phyloP scores from a whole-genome alignment of 2,329 filamentous ascomycete species.

The Venturia pyrina region DNA sequence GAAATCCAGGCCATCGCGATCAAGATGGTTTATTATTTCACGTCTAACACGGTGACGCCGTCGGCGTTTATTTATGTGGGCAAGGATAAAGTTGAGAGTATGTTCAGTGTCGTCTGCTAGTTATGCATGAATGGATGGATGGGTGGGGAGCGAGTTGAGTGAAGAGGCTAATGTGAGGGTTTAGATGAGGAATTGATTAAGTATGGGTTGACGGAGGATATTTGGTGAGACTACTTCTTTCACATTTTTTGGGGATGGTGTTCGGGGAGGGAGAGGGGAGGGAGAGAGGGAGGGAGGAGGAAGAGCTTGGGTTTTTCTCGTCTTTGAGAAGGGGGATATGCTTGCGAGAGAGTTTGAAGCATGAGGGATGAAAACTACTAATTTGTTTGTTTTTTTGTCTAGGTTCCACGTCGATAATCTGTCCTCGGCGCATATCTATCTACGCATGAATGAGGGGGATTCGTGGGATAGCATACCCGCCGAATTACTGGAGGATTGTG shows the following conservation, averaged over 20 bases:
- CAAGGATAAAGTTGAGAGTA: conserved; percentile 99
- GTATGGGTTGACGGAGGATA: conserved; percentile 86
- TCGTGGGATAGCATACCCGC: conserved; percentile 74
- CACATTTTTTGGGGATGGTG: neutral
- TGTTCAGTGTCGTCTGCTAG: conserved; percentile 22
- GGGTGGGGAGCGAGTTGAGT: too few species aligned
- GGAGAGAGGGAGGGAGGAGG: too few species aligned
- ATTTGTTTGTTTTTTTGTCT: neutral
- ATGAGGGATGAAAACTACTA: neutral
- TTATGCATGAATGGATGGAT: too few species aligned
- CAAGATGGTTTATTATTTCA: conserved; percentile 99
- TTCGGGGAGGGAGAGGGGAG: too few species aligned
- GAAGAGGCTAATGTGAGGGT: conserved; percentile 8
- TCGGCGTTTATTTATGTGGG: conserved; percentile 88
- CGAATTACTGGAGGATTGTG: conserved; percentile 72
- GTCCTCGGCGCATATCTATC: conserved; percentile 91
- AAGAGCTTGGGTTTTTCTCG: neutral
- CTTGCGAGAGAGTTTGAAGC: neutral
- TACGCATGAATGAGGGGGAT: conserved; percentile 69
- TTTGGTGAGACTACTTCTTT: conserved; percentile 55
- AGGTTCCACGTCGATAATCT: conserved; percentile 95
- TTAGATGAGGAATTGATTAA: conserved; percentile 94
- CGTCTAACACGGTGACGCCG: conserved; percentile 71
- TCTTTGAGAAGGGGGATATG: too few species aligned
- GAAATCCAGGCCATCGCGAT: conserved; percentile 24